Evolutionary conservation across 257 asterid species (phyloP), one percentile per base, ranked within the genome.

Genomic region (Vinca minor): DNA sequence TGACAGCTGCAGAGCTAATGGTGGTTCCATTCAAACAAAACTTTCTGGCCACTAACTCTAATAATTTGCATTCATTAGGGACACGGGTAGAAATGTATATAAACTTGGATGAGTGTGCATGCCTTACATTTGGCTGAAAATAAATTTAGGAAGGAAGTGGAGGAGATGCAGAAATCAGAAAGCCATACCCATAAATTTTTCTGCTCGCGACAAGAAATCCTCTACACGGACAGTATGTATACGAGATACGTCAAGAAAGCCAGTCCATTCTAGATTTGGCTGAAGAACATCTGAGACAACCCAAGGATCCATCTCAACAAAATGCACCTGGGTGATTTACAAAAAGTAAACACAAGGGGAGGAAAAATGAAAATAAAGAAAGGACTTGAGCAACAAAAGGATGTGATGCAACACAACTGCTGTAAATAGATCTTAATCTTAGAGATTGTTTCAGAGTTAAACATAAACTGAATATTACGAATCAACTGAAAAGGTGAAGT

Each of bases 221-320:
- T 93, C 98, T 9, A 93, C 98, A 0, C 82, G 84, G 57, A 80
- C 77, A 61, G 87, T 73, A 53, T 93, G 98, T 77, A 93, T 84
- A 62, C 76, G 81, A 20, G 98, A 89, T 17, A 75, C 84, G 28
- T 87, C 95, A 45, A 85, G 87, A 74, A 93, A 93, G 57, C 78
- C 89, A 49, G 98, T 93, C 49, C 85, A 71, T 65, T 85, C 95
- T 77, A 93, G 79, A 77, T 93, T 93, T 69, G 96, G 96, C 46
- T 71, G 73, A 35, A 93, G 87, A 73, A 93, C 88, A 74, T 84
- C 82, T 21, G 98, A 87, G 71, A 93, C 77, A 72, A 93, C 96
- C 98, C 96, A 92, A 77, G 97, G 97, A 72, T 89, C 98, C 97
- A 93, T 93, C 83, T 93, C 98, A 70, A 93, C 98, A 67, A 93